A percentile compares a stretch with the other conserved stretches of the same genome.
These are phyloP conservation scores for Irpex sp. DNA, from an alignment of 1,284 basidiomycete genomes.

Conservation along the genomic window DNA sequence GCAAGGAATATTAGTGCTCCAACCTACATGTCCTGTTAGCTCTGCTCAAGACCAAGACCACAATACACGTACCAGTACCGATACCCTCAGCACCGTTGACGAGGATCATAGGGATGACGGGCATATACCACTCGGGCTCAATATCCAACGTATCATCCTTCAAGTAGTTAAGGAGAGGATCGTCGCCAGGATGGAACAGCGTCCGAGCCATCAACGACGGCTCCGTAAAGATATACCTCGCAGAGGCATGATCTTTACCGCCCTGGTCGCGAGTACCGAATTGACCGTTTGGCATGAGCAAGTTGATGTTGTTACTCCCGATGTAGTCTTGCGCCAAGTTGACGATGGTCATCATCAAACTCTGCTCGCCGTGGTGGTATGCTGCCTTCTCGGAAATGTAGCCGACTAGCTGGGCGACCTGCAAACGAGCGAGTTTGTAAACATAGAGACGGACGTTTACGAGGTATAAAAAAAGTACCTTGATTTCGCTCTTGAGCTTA, in stretches of 20 bases:
- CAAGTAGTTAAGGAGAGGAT: constrained; percentile 79
- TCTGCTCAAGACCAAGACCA: not conserved
- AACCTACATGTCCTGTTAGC: constrained; percentile 51
- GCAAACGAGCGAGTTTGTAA: not conserved
- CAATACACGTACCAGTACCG: constrained; percentile 73
- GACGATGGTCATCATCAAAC: constrained; percentile 88
- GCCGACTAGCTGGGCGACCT: constrained; percentile 94
- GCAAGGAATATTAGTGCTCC: constrained; percentile 93
- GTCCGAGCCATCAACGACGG: constrained; percentile 75
- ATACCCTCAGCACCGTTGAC: constrained; percentile 98
- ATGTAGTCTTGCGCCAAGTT: constrained; percentile 94
- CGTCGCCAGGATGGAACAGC: constrained; percentile 85
- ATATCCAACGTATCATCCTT: constrained; percentile 88
- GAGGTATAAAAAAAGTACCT: too few relatives aligned
- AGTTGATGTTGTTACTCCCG: constrained; percentile 94
- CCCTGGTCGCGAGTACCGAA: constrained; percentile 92
- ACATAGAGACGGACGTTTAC: too few relatives aligned
- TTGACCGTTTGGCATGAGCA: constrained; percentile 90
- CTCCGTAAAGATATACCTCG: constrained; percentile 96
- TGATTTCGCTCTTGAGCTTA: constrained; percentile 91
- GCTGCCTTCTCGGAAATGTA: constrained; percentile 93
- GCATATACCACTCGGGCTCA: constrained; percentile 96
- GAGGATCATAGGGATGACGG: constrained; percentile 85
- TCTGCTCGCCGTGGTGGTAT: constrained; percentile 96
- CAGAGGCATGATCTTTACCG: constrained; percentile 94